Conservation (phyloP, 148 eudicot species). For the Camellia japonica region DNA sequence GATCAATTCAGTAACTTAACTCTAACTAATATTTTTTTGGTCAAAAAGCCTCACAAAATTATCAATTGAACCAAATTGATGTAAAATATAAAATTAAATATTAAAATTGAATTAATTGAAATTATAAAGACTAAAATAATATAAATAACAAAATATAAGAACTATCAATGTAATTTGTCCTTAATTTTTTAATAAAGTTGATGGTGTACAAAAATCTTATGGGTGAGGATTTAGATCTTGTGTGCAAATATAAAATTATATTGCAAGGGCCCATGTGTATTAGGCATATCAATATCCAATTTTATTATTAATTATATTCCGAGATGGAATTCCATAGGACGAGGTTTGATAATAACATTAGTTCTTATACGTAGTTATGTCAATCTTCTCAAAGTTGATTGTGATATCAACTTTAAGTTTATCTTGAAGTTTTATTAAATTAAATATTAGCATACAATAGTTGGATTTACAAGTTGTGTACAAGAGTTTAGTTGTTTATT, state of each 20-base stretch:
- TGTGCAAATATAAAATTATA: neutral
- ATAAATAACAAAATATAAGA: too few relatives aligned
- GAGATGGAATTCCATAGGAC: neutral
- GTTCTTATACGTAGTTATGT: neutral
- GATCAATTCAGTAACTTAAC: too few relatives aligned
- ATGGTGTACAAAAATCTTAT: too few relatives aligned
- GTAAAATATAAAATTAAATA: too few relatives aligned
- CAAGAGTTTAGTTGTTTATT: too few relatives aligned
- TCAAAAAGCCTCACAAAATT: too few relatives aligned
- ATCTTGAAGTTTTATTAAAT: neutral
- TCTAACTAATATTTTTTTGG: too few relatives aligned
- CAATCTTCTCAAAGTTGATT: constrained; percentile 4
- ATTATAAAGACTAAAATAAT: too few relatives aligned
- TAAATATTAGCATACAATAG: neutral
- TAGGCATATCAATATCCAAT: neutral
- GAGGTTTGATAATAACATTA: neutral
- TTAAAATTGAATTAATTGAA: too few relatives aligned
- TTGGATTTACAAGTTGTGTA: neutral
- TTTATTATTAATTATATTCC: neutral
- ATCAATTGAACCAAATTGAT: too few relatives aligned
- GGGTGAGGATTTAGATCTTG: too few relatives aligned
- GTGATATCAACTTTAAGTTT: neutral
- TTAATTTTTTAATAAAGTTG: neutral
- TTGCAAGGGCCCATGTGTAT: neutral
- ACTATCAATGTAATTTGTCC: too few relatives aligned